Evolutionary conservation across 768 basidiomycete species (phyloP).

Genomic region (Rhizopogon vinicolor): DNA sequence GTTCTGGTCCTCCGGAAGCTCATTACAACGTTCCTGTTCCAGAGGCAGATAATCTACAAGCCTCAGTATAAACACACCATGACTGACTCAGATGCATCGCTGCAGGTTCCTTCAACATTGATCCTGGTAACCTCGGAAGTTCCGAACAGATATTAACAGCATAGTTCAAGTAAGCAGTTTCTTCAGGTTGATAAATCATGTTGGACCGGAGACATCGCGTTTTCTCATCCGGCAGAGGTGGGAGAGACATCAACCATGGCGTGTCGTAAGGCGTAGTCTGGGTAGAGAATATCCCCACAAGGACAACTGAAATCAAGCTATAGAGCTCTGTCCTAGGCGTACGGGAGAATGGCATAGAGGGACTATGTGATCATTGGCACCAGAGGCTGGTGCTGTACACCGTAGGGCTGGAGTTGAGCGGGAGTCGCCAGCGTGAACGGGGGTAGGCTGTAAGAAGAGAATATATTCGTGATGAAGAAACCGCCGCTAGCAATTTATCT

Average conservation of each 20-base stretch:
- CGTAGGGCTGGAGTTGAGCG: constrained; percentile 71
- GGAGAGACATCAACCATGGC: too few relatives aligned
- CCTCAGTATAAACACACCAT: constrained; percentile 25
- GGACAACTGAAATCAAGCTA: constrained; percentile 38
- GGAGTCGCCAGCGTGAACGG: constrained; percentile 69
- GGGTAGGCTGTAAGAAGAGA: constrained; percentile 69
- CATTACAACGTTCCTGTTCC: neutral
- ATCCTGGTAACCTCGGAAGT: neutral
- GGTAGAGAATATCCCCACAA: constrained; percentile 52
- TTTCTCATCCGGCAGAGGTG: too few relatives aligned
- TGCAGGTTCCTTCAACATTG: neutral
- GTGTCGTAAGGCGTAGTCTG: constrained; percentile 38
- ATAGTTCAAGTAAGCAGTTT: constrained; percentile 12
- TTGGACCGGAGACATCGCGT: neutral
- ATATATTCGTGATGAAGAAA: constrained; percentile 72
- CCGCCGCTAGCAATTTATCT: constrained; percentile 75
- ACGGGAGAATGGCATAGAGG: constrained; percentile 78
- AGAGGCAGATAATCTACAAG: neutral
- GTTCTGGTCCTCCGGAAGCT: constrained; percentile 4
- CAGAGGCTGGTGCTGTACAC: constrained; percentile 88
- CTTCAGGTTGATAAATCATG: constrained; percentile 9
- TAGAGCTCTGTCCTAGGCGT: constrained; percentile 75
- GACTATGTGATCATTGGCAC: constrained; percentile 68
- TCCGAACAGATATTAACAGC: constrained; percentile 24
- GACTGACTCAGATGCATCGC: too few relatives aligned